Conservation (phyloP, 768 basidiomycete genomes). For the Stropharia rugosoannulata region DNA sequence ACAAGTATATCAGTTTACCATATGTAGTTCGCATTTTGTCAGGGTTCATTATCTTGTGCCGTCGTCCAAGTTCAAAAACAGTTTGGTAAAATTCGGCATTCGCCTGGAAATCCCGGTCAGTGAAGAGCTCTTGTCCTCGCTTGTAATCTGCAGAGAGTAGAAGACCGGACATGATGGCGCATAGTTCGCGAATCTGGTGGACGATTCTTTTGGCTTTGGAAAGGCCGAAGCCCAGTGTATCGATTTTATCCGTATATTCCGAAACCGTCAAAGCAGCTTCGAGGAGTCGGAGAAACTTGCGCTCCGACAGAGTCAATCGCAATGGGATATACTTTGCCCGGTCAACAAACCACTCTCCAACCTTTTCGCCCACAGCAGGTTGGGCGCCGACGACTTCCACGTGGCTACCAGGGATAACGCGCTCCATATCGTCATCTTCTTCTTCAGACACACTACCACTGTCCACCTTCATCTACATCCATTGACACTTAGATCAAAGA, state of each 20-base stretch:
- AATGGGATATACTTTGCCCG: conserved; percentile 80
- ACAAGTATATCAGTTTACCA: conserved; percentile 80
- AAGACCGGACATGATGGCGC: conserved; percentile 84
- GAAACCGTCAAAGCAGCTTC: conserved; percentile 84
- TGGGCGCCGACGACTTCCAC: conserved; percentile 49
- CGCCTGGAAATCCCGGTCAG: conserved; percentile 75
- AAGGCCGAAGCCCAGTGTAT: conserved; percentile 73
- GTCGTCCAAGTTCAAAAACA: conserved; percentile 79
- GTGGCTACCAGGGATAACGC: conserved; percentile 29
- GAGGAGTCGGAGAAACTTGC: conserved; percentile 81
- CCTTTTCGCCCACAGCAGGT: conserved; percentile 55
- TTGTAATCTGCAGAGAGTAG: conserved; percentile 85
- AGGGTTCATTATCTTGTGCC: conserved; percentile 91
- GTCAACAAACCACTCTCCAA: conserved; percentile 86
- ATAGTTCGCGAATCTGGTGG: conserved; percentile 82
- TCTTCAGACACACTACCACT: conserved; percentile 27
- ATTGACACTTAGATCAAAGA: neutral
- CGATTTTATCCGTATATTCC: conserved; percentile 90
- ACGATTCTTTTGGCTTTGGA: conserved; percentile 89
- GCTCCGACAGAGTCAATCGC: conserved; percentile 71
- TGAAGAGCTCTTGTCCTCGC: conserved; percentile 83
- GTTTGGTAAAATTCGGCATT: conserved; percentile 80
- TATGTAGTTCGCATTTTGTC: conserved; percentile 91
- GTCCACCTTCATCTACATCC: conserved; percentile 46
- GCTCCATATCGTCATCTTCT: conserved; percentile 44